These are phyloP conservation scores for Phylloporus arenicola DNA, from an alignment of 768 basidiomycete genomes.

Conservation along the genomic window DNA sequence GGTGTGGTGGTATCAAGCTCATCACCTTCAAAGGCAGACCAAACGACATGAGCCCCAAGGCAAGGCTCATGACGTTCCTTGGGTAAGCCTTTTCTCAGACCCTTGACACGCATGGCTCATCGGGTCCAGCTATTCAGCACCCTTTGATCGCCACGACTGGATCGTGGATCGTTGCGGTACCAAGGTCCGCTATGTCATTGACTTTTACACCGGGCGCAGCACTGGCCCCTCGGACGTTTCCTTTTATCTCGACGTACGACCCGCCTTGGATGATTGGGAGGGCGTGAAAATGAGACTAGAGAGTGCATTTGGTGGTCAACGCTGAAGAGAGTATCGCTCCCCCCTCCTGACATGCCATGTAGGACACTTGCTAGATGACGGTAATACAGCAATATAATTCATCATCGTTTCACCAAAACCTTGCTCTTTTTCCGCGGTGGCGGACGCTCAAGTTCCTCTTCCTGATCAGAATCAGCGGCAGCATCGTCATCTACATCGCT, in stretches of 20 bases:
- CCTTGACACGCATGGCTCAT: background rate
- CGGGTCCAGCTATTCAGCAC: conserved; percentile 73
- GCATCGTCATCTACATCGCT: conserved; percentile 49
- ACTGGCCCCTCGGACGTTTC: conserved; percentile 52
- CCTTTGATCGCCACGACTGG: conserved; percentile 99
- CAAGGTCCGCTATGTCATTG: conserved; percentile 89
- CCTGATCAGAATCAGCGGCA: conserved; percentile 38
- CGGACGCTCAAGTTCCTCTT: conserved; percentile 42
- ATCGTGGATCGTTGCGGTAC: conserved; percentile 88
- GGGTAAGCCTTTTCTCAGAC: conserved; percentile 53
- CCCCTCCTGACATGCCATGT: conserved; percentile 6
- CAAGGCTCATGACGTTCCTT: conserved; percentile 72
- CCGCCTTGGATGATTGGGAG: conserved; percentile 92
- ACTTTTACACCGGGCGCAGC: conserved; percentile 88
- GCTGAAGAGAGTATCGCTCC: conserved; percentile 15
- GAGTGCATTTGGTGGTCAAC: conserved; percentile 44
- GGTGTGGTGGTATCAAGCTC: conserved; percentile 75
- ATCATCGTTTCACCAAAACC: conserved; percentile 43
- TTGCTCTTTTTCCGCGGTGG: conserved; percentile 52
- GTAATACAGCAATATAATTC: conserved; percentile 8
- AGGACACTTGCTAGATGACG: background rate
- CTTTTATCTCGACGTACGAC: conserved; percentile 92
- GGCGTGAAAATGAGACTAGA: conserved; percentile 78
- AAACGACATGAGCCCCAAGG: conserved; percentile 71
- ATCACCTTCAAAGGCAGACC: conserved; percentile 91